These are phyloP conservation scores for Aplosporella prunicola DNA, from an alignment of 2,329 filamentous ascomycete genomes.

Conservation along the genomic window DNA sequence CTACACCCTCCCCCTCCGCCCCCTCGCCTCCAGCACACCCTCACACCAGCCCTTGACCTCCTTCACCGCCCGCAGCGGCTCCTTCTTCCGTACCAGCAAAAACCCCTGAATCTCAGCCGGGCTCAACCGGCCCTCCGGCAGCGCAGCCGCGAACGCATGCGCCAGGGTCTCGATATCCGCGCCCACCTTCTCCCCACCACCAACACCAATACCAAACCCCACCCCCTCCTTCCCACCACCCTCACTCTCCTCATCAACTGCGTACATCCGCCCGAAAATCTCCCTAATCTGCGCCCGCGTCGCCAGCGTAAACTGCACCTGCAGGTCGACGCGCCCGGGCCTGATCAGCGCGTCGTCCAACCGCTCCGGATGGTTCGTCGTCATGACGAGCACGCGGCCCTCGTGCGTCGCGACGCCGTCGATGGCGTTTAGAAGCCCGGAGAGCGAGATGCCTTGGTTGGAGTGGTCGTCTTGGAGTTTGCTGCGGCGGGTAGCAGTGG, in stretches of 20 bases:
- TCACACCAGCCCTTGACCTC: slow-evolving; percentile 36
- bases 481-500: slow-evolving; percentile 10
- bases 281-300: slow-evolving; percentile 32
- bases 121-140: slow-evolving; percentile 41
- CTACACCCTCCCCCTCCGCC: slow-evolving; percentile 15
- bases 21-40: slow-evolving; percentile 24
- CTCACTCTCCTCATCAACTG: slow-evolving; percentile 12
- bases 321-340: slow-evolving; percentile 61
- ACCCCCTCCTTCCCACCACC: too few relatives aligned
- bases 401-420: slow-evolving; percentile 74
- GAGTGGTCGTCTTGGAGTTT: slow-evolving; percentile 15
- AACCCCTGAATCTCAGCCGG: slow-evolving; percentile 47
- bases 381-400: slow-evolving; percentile 73
- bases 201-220: too few relatives aligned
- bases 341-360: slow-evolving; percentile 66
- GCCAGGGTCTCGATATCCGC: slow-evolving; percentile 37
- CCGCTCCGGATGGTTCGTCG: slow-evolving; percentile 64
- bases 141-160: slow-evolving; percentile 33
- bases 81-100: slow-evolving; percentile 41
- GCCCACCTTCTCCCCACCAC: slow-evolving; percentile 14
- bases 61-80: slow-evolving; percentile 36
- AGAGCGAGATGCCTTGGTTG: slow-evolving; percentile 56
- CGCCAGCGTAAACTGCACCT: slow-evolving; percentile 50
- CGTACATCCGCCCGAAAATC: slow-evolving; percentile 35
- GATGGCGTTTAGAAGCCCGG: slow-evolving; percentile 72